A percentile compares a stretch with the other conserved stretches of the same genome.
These are phyloP conservation scores for sorghum (Sorghum bicolor) DNA, from an alignment of 176 grass and related monocot species.

Conservation along the genomic window DNA sequence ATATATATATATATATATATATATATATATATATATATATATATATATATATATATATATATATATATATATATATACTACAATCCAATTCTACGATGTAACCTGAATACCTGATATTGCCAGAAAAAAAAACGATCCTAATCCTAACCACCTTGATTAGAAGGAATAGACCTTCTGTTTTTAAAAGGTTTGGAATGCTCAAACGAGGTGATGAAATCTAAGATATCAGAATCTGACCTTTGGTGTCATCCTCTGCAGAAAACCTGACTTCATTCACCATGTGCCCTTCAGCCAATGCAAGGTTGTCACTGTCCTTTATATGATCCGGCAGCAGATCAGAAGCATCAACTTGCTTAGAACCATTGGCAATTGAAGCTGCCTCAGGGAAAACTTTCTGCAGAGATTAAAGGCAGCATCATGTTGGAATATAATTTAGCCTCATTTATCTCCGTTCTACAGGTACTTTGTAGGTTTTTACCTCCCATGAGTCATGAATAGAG, in stretches of 20 bases:
- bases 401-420: slow-evolving; percentile 13
- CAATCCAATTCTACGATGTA: neutral
- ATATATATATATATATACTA: neutral
- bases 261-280: slow-evolving; percentile 32
- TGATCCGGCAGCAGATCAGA: slow-evolving; percentile 57
- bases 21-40: no score
- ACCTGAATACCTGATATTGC: neutral
- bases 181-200: slow-evolving; percentile 36
- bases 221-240: slow-evolving; percentile 59
- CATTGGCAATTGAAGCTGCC: slow-evolving; percentile 57
- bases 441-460: slow-evolving; percentile 11
- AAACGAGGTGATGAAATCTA: slow-evolving; percentile 51
- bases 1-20: no score
- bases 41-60: no score
- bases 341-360: slow-evolving; percentile 43
- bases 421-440: slow-evolving; percentile 27
- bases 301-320: slow-evolving; percentile 61
- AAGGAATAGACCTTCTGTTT: slow-evolving; percentile 28
- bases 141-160: neutral
- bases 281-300: slow-evolving; percentile 32
- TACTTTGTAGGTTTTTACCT: slow-evolving; percentile 57
- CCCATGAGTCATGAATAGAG: slow-evolving; percentile 81
- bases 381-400: slow-evolving; percentile 92
- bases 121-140: neutral
- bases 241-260: slow-evolving; percentile 30